Conservation (phyloP, 768 basidiomycete genomes). For the Suillus clintonianus region DNA sequence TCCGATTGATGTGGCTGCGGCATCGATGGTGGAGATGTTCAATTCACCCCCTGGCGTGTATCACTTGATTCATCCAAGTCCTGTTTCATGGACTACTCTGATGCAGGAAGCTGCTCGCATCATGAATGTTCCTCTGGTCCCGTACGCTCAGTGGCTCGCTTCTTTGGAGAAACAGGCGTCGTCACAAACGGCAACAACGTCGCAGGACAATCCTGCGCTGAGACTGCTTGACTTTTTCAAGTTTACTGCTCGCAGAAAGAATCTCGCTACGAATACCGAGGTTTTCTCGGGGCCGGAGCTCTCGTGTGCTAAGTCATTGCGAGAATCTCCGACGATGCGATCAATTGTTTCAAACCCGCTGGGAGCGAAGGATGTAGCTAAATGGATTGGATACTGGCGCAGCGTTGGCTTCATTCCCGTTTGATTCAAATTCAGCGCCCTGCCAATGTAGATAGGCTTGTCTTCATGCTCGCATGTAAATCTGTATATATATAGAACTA, state of each 20-base stretch:
- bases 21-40: slow-evolving; percentile 1
- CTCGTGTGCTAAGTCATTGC: slow-evolving; percentile 4
- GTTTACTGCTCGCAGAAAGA: neutral
- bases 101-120: slow-evolving; percentile 15
- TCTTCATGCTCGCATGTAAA: too few relatives aligned
- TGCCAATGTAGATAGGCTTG: too few relatives aligned
- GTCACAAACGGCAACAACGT: neutral
- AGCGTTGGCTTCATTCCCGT: slow-evolving; percentile 6
- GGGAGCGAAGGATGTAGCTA: neutral
- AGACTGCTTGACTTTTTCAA: slow-evolving; percentile 8
- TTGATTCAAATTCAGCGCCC: neutral
- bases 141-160: slow-evolving; percentile 32
- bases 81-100: slow-evolving; percentile 25
- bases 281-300: slow-evolving; percentile 3
- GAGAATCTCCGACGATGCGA: slow-evolving; percentile 1
- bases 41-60: neutral
- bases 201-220: slow-evolving; percentile 6
- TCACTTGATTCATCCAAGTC: slow-evolving; percentile 12
- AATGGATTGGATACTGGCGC: slow-evolving; percentile 10
- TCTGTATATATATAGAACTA: too few relatives aligned
- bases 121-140: slow-evolving; percentile 29
- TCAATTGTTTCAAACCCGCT: neutral
- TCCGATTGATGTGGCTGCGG: slow-evolving; percentile 15
- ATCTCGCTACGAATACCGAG: neutral
- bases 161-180: slow-evolving; percentile 17